Evolutionary conservation across 768 basidiomycete species (phyloP).

Genomic region (Boletus rubroflammeus): DNA sequence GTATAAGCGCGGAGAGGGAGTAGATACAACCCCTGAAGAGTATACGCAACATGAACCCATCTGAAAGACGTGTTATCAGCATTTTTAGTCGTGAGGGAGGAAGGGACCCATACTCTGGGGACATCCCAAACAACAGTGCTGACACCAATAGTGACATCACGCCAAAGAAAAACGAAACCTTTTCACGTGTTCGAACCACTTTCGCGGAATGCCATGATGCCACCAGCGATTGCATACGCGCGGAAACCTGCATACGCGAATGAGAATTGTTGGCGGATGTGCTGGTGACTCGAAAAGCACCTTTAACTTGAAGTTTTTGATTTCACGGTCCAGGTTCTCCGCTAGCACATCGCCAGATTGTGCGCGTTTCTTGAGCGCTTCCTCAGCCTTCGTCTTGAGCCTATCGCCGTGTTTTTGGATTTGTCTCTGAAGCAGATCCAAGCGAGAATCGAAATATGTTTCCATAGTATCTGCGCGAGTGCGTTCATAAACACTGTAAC

Average conservation of each 20-base stretch:
- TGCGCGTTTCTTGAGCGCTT: constrained; percentile 63
- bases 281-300: constrained; percentile 36
- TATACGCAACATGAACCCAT: constrained; percentile 89
- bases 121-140: constrained; percentile 82
- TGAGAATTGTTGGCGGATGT: constrained; percentile 2
- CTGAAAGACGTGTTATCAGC: constrained; percentile 35
- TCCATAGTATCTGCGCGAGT: constrained; percentile 75
- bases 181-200: constrained; percentile 77
- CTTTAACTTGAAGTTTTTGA: constrained; percentile 83
- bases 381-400: constrained; percentile 78
- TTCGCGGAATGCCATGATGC: constrained; percentile 92
- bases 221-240: constrained; percentile 72
- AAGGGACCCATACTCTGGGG: constrained; percentile 65
- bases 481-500: not conserved
- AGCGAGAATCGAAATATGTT: constrained; percentile 90
- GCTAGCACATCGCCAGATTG: constrained; percentile 58
- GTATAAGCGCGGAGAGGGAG: constrained; percentile 78
- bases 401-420: constrained; percentile 84
- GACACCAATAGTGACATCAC: constrained; percentile 87
- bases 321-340: constrained; percentile 81
- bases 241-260: constrained; percentile 56
- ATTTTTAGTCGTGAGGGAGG: not conserved
- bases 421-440: constrained; percentile 78
- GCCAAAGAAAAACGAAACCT: constrained; percentile 89
- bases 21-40: constrained; percentile 70